Base-by-base conservation (phyloP, 768 basidiomycete species). In the Obba rivulosa region DNA sequence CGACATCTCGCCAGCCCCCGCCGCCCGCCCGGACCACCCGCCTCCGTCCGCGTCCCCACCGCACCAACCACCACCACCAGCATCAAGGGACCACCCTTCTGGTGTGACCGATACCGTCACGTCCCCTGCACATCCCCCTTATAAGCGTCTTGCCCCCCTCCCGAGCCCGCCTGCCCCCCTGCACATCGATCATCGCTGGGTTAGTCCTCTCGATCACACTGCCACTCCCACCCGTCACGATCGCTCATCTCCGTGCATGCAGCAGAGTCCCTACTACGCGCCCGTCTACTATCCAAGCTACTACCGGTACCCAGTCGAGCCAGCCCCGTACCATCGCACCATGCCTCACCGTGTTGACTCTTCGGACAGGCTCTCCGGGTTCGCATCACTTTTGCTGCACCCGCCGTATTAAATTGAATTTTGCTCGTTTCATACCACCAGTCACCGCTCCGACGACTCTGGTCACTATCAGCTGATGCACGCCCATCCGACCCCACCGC, bases 341-440 rank as follows among this genome's bases (percentile, higher is more conserved):
- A 80, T 79, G 78, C 77, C 79, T 40, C 75, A 74, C 59, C 73
- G 78, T 24, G 74, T 80, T 50, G 72, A 75, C 28, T 31, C 28
- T 31, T 31, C 28, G 28, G 55, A 56, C 46, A 57, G 57, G 50
- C 40, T 57, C 65, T 52, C 55, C 63, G 52, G 56, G 67, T 52
- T 62, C 65, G 68, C 68, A 60, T 38, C 64, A 45, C 48, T 48
- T 64, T 65, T 63, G 65, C 28, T 66, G 67, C 43, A 54, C 57
- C 57, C 57, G 63, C 47, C 53, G 53, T 47, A 45, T 48, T 51
- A 40, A 40, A 47, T 46, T 52, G 43, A 57, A 52, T 50, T 44
- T 54, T 39, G 43, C 54, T 46, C 41, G 50, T 45, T 37, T 40
- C 48, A 38, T 50, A 52, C 48, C 28, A 17, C 49, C 49, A 67